A percentile compares a stretch with the other conserved stretches of the same genome.
phyloP scores from a whole-genome alignment of 257 asterid species.

The Fraxinus excelsior region DNA sequence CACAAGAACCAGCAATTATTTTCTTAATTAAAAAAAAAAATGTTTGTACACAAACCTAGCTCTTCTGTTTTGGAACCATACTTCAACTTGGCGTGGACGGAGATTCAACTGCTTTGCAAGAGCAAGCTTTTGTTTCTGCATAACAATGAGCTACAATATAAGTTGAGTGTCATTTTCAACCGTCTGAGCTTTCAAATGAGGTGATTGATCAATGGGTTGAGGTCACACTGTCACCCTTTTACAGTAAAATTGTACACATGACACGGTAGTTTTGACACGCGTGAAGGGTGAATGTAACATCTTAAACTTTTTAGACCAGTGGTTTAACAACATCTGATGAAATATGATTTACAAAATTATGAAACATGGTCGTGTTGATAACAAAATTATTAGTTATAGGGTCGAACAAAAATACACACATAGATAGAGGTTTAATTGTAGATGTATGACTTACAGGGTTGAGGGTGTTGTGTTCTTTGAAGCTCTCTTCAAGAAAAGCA shows the following conservation, averaged over 20 bases:
- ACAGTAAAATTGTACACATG: too few species aligned
- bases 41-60: constrained; percentile 58
- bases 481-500: constrained; percentile 88
- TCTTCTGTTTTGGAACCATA: constrained; percentile 94
- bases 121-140: constrained; percentile 79
- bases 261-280: too few species aligned
- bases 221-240: too few species aligned
- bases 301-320: too few species aligned
- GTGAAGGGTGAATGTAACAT: too few species aligned
- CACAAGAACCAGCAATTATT: constrained; percentile 23
- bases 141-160: not conserved
- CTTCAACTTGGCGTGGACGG: constrained; percentile 94
- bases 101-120: constrained; percentile 83
- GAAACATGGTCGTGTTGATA: not conserved
- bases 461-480: constrained; percentile 85
- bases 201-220: not conserved
- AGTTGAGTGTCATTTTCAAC: not conserved
- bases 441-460: constrained; percentile 62
- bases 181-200: not conserved
- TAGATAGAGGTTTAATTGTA: too few species aligned
- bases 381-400: not conserved
- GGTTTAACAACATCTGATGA: not conserved
- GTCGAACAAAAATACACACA: not conserved
- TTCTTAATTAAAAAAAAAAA: not conserved
- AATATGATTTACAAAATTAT: not conserved